Evolutionary conservation across 371 early-diverging fungal species (phyloP).

Genomic region (Mucor circinelloides): DNA sequence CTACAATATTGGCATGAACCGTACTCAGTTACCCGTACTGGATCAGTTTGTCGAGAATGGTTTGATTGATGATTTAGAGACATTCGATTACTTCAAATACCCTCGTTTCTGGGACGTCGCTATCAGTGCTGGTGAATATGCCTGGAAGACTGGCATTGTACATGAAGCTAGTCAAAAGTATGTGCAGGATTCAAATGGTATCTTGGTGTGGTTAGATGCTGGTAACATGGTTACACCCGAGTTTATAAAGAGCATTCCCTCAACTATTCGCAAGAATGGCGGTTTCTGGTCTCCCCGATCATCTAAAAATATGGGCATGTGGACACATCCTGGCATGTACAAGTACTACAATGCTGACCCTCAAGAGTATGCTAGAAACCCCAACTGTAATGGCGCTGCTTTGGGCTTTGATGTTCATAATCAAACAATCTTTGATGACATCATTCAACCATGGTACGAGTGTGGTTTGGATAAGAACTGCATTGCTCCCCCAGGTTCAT

Average conservation of each 20-base stretch:
- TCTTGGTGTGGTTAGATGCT: slow-evolving; percentile 58
- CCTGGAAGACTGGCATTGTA: slow-evolving; percentile 62
- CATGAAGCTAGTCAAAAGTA: slow-evolving; percentile 39
- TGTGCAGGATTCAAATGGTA: slow-evolving; percentile 36
- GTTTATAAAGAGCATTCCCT: slow-evolving; percentile 42
- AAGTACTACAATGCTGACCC: slow-evolving; percentile 44
- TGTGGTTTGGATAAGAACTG: slow-evolving; percentile 55
- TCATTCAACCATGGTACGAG: slow-evolving; percentile 54
- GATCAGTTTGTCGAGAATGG: slow-evolving; percentile 29
- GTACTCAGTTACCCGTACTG: slow-evolving; percentile 29
- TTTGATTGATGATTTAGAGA: slow-evolving; percentile 39
- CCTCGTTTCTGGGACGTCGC: slow-evolving; percentile 59
- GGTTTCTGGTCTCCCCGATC: slow-evolving; percentile 58
- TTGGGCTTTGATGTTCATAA: slow-evolving; percentile 53
- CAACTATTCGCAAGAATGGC: slow-evolving; percentile 31
- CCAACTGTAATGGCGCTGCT: slow-evolving; percentile 62
- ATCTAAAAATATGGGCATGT: slow-evolving; percentile 36
- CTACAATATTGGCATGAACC: slow-evolving; percentile 39
- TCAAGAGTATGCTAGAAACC: slow-evolving; percentile 33
- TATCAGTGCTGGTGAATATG: slow-evolving; percentile 55
- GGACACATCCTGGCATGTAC: slow-evolving; percentile 57
- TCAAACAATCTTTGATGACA: slow-evolving; percentile 33
- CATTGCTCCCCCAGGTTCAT: slow-evolving; percentile 59
- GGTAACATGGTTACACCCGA: slow-evolving; percentile 52
- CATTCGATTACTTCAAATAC: slow-evolving; percentile 48